A percentile compares a stretch with the other conserved stretches of the same genome.
These are phyloP conservation scores for Nymphaea colorata DNA, from an alignment of 164 flowering plant species.

Conservation along the genomic window DNA sequence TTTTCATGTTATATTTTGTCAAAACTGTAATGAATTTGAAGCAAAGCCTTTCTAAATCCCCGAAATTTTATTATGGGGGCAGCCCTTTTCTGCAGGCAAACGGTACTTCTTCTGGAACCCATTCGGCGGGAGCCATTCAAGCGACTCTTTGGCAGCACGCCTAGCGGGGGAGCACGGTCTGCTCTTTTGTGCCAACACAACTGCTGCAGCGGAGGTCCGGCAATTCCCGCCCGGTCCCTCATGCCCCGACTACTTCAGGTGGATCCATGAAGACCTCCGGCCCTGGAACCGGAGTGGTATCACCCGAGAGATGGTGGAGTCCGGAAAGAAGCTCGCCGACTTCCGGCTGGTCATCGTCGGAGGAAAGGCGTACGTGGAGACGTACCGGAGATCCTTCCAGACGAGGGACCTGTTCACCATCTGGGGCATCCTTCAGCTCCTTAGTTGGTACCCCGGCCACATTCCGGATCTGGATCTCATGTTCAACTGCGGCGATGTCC, in stretches of 20 bases:
- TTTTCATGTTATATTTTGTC: too few relatives aligned
- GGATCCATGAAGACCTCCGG: constrained; percentile 65
- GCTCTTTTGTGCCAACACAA: too few relatives aligned
- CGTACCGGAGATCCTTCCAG: constrained; percentile 13
- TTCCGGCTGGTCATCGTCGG: constrained; percentile 39
- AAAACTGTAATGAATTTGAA: too few relatives aligned
- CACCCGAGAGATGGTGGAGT: constrained; percentile 37
- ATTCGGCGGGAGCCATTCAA: too few relatives aligned
- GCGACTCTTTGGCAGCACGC: too few relatives aligned
- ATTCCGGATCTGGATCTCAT: constrained; percentile 35
- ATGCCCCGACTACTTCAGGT: constrained; percentile 70
- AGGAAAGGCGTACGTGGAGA: constrained; percentile 27
- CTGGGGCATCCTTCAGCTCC: constrained; percentile 42
- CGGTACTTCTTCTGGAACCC: too few relatives aligned
- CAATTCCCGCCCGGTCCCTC: constrained; percentile 2
- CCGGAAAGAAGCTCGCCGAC: constrained; percentile 37
- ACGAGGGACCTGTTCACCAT: constrained; percentile 28
- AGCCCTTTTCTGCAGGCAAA: too few relatives aligned
- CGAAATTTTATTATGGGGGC: too few relatives aligned
- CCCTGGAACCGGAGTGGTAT: constrained; percentile 63
- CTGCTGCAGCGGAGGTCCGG: too few relatives aligned
- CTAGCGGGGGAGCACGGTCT: too few relatives aligned
- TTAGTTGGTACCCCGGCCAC: constrained; percentile 25
- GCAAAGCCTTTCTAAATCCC: too few relatives aligned
- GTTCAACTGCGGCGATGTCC: constrained; percentile 20